A percentile compares a stretch with the other conserved stretches of the same genome.
These are phyloP conservation scores for Platanthera guangdongensis DNA, from an alignment of 106 monocot genomes.

Conservation along the genomic window DNA sequence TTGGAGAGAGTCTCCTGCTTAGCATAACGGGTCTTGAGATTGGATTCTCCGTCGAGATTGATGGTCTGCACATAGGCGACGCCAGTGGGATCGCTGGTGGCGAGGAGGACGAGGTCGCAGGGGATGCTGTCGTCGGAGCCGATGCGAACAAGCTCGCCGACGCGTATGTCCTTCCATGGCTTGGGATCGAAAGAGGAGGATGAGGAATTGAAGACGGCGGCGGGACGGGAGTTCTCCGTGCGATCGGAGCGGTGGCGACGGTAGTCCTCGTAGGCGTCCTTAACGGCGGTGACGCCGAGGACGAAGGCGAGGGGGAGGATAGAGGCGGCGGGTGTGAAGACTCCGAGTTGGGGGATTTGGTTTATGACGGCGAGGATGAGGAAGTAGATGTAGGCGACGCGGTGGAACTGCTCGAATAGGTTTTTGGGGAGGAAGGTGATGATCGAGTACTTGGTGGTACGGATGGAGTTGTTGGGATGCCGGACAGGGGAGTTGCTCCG, in stretches of 20 bases:
- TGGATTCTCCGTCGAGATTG: constrained; percentile 72
- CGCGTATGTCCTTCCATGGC: constrained; percentile 53
- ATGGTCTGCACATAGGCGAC: constrained; percentile 61
- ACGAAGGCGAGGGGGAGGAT: constrained; percentile 69
- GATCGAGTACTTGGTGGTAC: constrained; percentile 48
- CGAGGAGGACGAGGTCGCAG: constrained; percentile 53
- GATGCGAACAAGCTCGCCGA: constrained; percentile 55
- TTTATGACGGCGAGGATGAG: constrained; percentile 53
- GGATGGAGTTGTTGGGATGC: constrained; percentile 36
- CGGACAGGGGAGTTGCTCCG: constrained; percentile 25
- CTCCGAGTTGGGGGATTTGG: constrained; percentile 50
- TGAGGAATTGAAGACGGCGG: constrained; percentile 21
- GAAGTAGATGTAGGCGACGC: constrained; percentile 71
- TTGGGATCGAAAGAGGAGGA: constrained; percentile 27
- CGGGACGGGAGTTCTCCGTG: constrained; percentile 55
- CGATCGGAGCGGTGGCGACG: constrained; percentile 63
- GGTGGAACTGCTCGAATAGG: constrained; percentile 86
- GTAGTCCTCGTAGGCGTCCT: constrained; percentile 83
- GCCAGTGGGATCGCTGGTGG: constrained; percentile 56
- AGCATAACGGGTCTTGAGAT: constrained; percentile 65
- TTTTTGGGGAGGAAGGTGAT: constrained; percentile 67
- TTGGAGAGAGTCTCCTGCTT: constrained; percentile 37
- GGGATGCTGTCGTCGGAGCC: constrained; percentile 50
- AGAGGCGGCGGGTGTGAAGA: constrained; percentile 40
- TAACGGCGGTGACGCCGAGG: constrained; percentile 63